These are phyloP conservation scores for Leccinum disarticulatum DNA, from an alignment of 768 basidiomycete species.

Conservation along the genomic window DNA sequence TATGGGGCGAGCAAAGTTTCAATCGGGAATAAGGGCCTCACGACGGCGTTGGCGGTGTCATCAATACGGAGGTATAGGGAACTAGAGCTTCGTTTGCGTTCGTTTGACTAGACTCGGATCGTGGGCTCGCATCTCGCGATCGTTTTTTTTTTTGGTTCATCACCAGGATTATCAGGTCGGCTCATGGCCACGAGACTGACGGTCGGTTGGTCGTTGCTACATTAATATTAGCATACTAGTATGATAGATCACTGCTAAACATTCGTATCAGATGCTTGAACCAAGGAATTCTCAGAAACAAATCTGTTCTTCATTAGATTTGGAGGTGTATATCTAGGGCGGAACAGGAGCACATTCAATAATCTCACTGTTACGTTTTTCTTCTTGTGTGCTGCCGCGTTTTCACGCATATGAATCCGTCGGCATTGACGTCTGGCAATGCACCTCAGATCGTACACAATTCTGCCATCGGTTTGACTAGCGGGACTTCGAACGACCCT, in stretches of 20 bases:
- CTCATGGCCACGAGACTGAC: neutral
- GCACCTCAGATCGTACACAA: too few species aligned
- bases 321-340: too few species aligned
- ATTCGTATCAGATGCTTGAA: neutral
- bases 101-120: constrained; percentile 11
- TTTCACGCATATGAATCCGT: too few species aligned
- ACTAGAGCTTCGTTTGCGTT: constrained; percentile 11
- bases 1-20: neutral
- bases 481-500: too few species aligned
- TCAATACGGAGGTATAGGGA: constrained; percentile 16
- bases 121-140: neutral
- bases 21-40: constrained; percentile 21
- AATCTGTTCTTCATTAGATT: too few species aligned
- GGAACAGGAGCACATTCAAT: too few species aligned
- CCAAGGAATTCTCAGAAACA: neutral
- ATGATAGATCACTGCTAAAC: neutral
- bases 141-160: neutral
- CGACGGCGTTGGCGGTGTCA: constrained; percentile 22
- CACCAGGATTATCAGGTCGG: neutral
- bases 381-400: too few species aligned
- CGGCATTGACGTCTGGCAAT: too few species aligned
- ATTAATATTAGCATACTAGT: neutral
- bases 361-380: too few species aligned
- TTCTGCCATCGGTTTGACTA: too few species aligned
- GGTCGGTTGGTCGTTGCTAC: neutral